phyloP scores from a whole-genome alignment of 164 flowering plant species.

The Euptelea pleiosperma region DNA sequence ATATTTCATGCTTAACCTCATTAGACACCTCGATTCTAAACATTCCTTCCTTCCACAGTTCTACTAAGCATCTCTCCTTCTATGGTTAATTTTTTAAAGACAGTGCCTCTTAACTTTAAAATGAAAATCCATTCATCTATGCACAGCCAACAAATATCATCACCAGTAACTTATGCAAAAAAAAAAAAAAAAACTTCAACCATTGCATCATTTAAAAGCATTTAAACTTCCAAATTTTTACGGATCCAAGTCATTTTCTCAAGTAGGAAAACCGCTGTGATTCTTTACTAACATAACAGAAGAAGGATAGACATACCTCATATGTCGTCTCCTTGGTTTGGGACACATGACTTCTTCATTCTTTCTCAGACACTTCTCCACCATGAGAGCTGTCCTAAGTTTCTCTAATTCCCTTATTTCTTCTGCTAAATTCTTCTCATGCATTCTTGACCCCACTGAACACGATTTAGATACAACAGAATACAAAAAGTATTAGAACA shows the following conservation, averaged over 20 bases:
- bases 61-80: too few species aligned
- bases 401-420: slow-evolving; percentile 25
- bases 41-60: too few species aligned
- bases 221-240: too few species aligned
- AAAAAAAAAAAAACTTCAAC: not conserved
- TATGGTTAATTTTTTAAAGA: too few species aligned
- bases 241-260: not conserved
- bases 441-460: slow-evolving; percentile 12
- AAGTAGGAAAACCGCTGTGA: not conserved
- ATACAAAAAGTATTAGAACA: too few species aligned
- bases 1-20: too few species aligned
- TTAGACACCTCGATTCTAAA: too few species aligned
- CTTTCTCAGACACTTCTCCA: slow-evolving; percentile 28
- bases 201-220: too few species aligned
- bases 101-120: too few species aligned
- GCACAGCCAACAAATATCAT: too few species aligned
- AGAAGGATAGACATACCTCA: slow-evolving; percentile 14
- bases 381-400: slow-evolving; percentile 25
- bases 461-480: too few species aligned
- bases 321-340: slow-evolving; percentile 23
- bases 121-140: too few species aligned
- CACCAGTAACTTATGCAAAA: not conserved
- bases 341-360: slow-evolving; percentile 27
- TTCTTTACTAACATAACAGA: not conserved
- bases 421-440: slow-evolving; percentile 17